Base-by-base conservation (phyloP, 1,284 basidiomycete genomes). In the Marasmius oreades region DNA sequence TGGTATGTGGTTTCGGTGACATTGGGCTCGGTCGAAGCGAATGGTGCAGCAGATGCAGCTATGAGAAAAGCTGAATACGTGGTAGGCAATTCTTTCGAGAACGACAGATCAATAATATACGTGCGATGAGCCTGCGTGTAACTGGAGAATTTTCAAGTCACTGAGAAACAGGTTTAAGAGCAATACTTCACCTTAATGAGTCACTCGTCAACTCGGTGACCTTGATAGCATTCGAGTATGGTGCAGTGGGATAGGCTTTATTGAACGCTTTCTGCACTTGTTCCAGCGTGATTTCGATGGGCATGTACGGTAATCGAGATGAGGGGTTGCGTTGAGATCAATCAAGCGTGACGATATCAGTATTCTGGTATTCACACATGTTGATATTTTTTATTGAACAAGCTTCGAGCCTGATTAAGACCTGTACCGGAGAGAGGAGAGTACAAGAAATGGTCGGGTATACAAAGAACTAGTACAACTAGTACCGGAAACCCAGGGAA, bases 361-460 rank as follows among this genome's bases (percentile, higher is more conserved):
- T n/a, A n/a, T n/a, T n/a, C n/a, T n/a, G n/a, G n/a, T n/a, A n/a
- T n/a, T n/a, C n/a, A n/a, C n/a, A n/a, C n/a, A n/a, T n/a, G n/a
- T n/a, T n/a, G n/a, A n/a, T n/a, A n/a, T n/a, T 66, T 67, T 76
- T 31, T 31, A 31, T 31, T 31, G 5, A 31, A 31, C 28, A 31
- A 31, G 28, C 28, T 31, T 31, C 28, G 10, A 31, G 28, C 28
- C 28, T 31, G 10, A 31, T 5, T 10, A 31, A 31, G 28, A 31
- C 28, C 28, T 31, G 5, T 31, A 10, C 28, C 28, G 28, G 28
- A 31, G 28, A 10, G 28, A 31, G 28, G 10, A 10, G 10, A 31
- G 10, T 5, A 10, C 5, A 31, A 10, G 10, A 31, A 31, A 31
- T 31, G 5, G 28, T 31, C 28, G 28, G 28, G 28, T 31, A 31